A percentile compares a stretch with the other conserved stretches of the same genome.
These are phyloP conservation scores for Knufia fluminis DNA, from an alignment of 2,329 filamentous ascomycete genomes.

Conservation along the genomic window DNA sequence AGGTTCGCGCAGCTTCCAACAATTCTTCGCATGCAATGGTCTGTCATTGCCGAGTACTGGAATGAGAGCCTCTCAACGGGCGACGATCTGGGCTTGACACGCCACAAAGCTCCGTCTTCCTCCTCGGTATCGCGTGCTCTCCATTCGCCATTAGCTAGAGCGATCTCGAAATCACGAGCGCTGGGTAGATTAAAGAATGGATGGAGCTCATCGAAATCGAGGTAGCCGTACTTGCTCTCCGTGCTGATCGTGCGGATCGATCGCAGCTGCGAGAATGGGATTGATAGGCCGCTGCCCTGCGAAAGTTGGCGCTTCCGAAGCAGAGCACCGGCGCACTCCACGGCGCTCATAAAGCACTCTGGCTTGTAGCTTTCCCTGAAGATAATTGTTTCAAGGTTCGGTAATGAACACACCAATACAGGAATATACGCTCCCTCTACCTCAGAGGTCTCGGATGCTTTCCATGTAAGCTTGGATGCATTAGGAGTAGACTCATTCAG, in stretches of 20 bases:
- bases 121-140: neutral
- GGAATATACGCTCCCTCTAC: neutral
- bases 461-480: neutral
- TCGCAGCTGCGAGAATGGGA: neutral
- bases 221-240: neutral
- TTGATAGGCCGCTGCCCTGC: neutral
- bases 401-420: neutral
- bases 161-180: neutral
- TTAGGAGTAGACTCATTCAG: neutral
- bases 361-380: neutral
- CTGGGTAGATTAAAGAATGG: neutral
- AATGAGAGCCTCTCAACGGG: conserved; percentile 4
- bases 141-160: neutral
- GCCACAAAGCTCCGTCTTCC: neutral
- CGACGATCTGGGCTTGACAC: neutral
- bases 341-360: too few relatives aligned
- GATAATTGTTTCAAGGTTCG: neutral
- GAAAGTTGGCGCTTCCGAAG: neutral
- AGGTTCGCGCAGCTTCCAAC: neutral
- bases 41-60: neutral
- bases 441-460: neutral
- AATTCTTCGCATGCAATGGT: neutral
- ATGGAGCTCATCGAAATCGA: neutral
- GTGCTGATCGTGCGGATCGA: neutral
- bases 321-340: neutral